These are phyloP conservation scores for Cutaneotrichosporon dermatis DNA, from an alignment of 1,284 basidiomycete species.

Conservation along the genomic window DNA sequence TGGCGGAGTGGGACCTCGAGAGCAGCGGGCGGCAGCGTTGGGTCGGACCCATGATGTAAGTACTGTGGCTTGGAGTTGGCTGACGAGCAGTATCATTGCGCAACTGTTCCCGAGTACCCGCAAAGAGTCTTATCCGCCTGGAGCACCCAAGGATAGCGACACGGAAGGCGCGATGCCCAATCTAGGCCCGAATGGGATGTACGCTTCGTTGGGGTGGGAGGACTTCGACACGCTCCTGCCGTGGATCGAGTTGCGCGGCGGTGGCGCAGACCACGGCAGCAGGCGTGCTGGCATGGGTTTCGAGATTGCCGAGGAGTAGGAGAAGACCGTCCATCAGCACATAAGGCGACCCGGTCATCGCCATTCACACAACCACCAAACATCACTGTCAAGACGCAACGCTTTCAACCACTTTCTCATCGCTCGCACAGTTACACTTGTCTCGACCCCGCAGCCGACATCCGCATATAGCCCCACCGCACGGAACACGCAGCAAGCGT, in stretches of 20 bases:
- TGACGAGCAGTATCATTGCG: constrained; percentile 33
- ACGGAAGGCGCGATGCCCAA: constrained; percentile 35
- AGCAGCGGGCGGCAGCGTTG: constrained; percentile 27
- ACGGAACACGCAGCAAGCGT: neutral
- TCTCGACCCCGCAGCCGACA: no score
- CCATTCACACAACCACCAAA: no score
- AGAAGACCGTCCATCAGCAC: no score
- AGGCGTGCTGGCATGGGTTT: constrained; percentile 35
- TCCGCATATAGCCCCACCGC: neutral
- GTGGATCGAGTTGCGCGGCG: constrained; percentile 38
- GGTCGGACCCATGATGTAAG: constrained; percentile 48
- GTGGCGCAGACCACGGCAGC: constrained; percentile 29
- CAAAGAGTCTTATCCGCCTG: constrained; percentile 21
- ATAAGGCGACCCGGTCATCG: no score
- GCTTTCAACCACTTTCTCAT: no score
- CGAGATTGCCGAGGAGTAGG: constrained; percentile 11
- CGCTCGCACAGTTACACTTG: no score
- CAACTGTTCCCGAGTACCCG: constrained; percentile 36
- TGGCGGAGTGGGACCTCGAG: constrained; percentile 35
- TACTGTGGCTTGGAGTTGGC: neutral
- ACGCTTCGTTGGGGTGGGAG: constrained; percentile 42
- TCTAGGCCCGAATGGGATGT: constrained; percentile 42
- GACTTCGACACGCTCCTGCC: constrained; percentile 39
- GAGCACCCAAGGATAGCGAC: constrained; percentile 12
- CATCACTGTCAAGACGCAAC: no score